A percentile compares a stretch with the other conserved stretches of the same genome.
Evolutionary conservation across 1,284 basidiomycete species (phyloP).

Genomic region (Sanghuangporus weigelae): DNA sequence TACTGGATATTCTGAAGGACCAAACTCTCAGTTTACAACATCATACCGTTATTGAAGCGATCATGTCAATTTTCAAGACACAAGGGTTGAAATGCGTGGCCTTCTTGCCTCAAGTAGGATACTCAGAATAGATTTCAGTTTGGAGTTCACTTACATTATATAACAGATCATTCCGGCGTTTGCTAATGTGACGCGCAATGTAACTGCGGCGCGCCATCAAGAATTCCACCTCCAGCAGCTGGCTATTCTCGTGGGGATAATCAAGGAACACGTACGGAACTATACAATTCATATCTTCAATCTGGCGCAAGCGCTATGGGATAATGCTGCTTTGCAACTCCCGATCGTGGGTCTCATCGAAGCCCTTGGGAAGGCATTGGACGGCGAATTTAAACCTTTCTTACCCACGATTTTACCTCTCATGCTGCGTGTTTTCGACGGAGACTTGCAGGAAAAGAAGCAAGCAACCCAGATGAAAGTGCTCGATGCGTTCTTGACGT

Average conservation of each 20-base stretch:
- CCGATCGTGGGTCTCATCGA: constrained; percentile 94
- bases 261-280: constrained; percentile 97
- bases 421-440: constrained; percentile 88
- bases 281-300: constrained; percentile 81
- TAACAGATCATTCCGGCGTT: constrained; percentile 95
- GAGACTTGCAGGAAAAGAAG: constrained; percentile 75
- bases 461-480: constrained; percentile 84
- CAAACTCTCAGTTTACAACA: constrained; percentile 83
- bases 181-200: constrained; percentile 81
- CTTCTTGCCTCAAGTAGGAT: constrained; percentile 82
- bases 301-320: constrained; percentile 88
- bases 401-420: constrained; percentile 90
- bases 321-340: constrained; percentile 80
- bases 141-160: constrained; percentile 3
- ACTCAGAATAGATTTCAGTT: not conserved
- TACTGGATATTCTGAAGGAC: constrained; percentile 88
- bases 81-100: constrained; percentile 96
- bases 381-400: constrained; percentile 98
- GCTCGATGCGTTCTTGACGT: constrained; percentile 91
- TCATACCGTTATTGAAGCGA: constrained; percentile 93
- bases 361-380: constrained; percentile 90
- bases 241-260: constrained; percentile 92
- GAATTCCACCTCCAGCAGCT: constrained; percentile 97
- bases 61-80: constrained; percentile 99
- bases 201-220: constrained; percentile 73